Evolutionary conservation across 176 grass and related monocot species (phyloP).

Genomic region (Oryza glaberrima): DNA sequence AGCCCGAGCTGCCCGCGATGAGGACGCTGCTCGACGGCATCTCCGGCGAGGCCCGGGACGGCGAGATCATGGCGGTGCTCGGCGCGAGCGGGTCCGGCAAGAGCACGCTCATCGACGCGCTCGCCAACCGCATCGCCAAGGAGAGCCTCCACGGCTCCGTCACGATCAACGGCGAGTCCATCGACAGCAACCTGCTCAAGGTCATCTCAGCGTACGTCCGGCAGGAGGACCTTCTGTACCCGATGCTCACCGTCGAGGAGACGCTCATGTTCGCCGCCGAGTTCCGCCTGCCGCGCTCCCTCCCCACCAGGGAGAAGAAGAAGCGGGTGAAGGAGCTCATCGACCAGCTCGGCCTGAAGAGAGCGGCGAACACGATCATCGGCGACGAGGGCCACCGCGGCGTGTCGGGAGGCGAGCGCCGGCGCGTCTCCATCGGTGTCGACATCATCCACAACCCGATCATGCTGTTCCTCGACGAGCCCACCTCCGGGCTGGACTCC

Average conservation of each 20-base stretch:
- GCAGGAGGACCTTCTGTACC: conserved; percentile 96
- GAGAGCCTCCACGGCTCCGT: conserved; percentile 85
- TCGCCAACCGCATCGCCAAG: conserved; percentile 84
- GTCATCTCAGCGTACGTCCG: conserved; percentile 96
- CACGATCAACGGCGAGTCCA: conserved; percentile 79
- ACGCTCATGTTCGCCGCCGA: conserved; percentile 98
- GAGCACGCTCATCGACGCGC: conserved; percentile 95
- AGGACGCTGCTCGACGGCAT: conserved; percentile 81
- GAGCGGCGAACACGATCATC: conserved; percentile 89
- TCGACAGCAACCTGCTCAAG: conserved; percentile 85
- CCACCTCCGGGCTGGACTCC: conserved; percentile 95
- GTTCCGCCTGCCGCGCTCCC: conserved; percentile 89
- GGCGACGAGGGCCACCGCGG: conserved; percentile 96
- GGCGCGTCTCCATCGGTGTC: conserved; percentile 90
- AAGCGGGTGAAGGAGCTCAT: conserved; percentile 87
- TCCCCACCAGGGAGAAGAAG: conserved; percentile 76
- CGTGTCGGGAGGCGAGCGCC: conserved; percentile 89
- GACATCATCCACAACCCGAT: conserved; percentile 99
- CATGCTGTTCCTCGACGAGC: conserved; percentile 94
- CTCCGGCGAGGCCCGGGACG: conserved; percentile 87
- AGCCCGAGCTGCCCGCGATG: conserved; percentile 51
- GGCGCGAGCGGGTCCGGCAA: conserved; percentile 95
- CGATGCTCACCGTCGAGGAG: conserved; percentile 98
- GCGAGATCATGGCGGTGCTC: conserved; percentile 97
- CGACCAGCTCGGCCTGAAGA: conserved; percentile 82